Conservation (phyloP, 192 early-diverging fungal genomes). For the Dissophora globulifera region DNA sequence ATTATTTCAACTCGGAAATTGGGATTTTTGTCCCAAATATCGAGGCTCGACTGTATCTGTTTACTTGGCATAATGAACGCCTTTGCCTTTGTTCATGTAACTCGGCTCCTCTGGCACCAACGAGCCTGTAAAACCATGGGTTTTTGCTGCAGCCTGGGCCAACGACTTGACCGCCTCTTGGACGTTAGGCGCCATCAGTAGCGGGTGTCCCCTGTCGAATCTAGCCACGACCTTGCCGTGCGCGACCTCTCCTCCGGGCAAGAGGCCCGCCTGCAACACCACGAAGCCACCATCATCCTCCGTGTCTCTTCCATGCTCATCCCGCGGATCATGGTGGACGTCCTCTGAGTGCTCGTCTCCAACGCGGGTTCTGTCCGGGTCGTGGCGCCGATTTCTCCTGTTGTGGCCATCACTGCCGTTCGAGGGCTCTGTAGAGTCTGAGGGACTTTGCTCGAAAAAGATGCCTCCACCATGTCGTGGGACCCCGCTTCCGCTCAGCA, state of each 20-base stretch:
- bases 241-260: background rate
- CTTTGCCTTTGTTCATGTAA: slow-evolving; percentile 30
- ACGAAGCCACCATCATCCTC: slow-evolving; percentile 12
- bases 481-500: slow-evolving; percentile 10
- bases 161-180: slow-evolving; percentile 25
- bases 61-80: background rate
- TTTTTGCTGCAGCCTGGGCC: slow-evolving; percentile 28
- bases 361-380: slow-evolving; percentile 25
- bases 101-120: slow-evolving; percentile 5
- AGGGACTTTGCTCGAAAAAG: slow-evolving; percentile 25
- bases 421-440: background rate
- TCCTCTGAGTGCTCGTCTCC: slow-evolving; percentile 9
- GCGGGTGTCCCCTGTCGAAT: slow-evolving; percentile 27
- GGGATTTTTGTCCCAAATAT: too few relatives aligned
- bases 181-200: slow-evolving; percentile 35
- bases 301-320: too few relatives aligned
- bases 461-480: slow-evolving; percentile 29
- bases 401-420: background rate
- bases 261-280: slow-evolving; percentile 4
- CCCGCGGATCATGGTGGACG: too few relatives aligned
- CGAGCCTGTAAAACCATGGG: slow-evolving; percentile 24
- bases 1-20: too few relatives aligned
- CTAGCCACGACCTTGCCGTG: slow-evolving; percentile 32
- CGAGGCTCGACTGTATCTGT: too few relatives aligned
- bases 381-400: slow-evolving; percentile 3